A percentile compares a stretch with the other conserved stretches of the same genome.
Conservation (phyloP, 371 early-diverging fungal species). For the Saksenaea oblongispora region DNA sequence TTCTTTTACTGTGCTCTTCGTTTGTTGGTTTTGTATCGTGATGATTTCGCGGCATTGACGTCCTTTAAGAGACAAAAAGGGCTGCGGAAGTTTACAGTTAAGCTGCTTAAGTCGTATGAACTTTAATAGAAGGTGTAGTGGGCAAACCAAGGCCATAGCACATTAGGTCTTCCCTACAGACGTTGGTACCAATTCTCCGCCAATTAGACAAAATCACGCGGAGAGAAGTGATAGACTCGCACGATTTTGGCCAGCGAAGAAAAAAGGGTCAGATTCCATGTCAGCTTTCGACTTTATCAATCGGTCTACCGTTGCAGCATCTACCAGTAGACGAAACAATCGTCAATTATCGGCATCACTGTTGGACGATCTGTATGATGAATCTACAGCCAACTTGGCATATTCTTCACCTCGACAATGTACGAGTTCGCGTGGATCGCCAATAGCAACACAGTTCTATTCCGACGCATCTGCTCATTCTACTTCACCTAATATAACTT, state of each 20-base stretch:
- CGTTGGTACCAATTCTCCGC: not conserved
- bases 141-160: not conserved
- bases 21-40: not conserved
- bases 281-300: slow-evolving; percentile 9
- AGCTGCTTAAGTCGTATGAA: not conserved
- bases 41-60: not conserved
- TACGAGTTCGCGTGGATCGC: not conserved
- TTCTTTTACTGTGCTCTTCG: not conserved
- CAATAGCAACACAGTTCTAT: not conserved
- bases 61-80: too few relatives aligned
- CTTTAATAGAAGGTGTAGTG: not conserved
- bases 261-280: not conserved
- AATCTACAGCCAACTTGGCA: not conserved
- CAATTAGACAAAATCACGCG: not conserved
- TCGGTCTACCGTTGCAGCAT: not conserved
- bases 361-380: not conserved
- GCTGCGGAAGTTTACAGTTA: too few relatives aligned
- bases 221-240: not conserved
- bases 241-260: not conserved
- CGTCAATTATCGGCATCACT: not conserved
- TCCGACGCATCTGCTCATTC: not conserved
- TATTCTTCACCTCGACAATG: not conserved
- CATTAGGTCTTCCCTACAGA: not conserved
- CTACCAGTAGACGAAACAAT: not conserved
- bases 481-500: not conserved